Evolutionary conservation across 192 early-diverging fungal species (phyloP), one percentile per base, ranked within the genome.

Genomic region (Dimargaris verticillata): DNA sequence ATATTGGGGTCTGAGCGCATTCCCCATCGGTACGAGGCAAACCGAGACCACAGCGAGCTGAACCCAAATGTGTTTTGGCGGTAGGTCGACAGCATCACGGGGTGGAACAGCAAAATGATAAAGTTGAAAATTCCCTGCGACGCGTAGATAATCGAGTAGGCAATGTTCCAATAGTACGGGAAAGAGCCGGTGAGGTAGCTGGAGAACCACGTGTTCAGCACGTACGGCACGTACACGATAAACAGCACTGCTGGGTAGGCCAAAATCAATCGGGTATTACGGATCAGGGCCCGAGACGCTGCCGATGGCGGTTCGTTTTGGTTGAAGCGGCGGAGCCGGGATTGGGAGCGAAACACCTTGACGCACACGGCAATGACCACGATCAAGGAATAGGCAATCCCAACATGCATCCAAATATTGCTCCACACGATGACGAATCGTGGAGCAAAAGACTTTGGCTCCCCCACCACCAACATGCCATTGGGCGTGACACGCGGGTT

Each of bases 211-310:
- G 41, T 20, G 28, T 28, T 20, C 14, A 59, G 38, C 14, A 44
- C 41, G 43, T 41, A 59, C 13, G 57, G 57, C 38, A 59, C 42
- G 42, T 59, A 59, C 4, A 44, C 41, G n/a, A 59, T 44, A n/a
- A 59, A 44, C 33, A 44, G 18, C 33, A 44, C 42, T 11, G 42
- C 28, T 13, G 57, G 57, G 7, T 59, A 59, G 41, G 57, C 57
- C 38, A 59, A 42, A 59, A 59, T 59, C 41, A 59, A 33, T 9
- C 57, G 57, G 33, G 57, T 59, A 33, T 59, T 59, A n/a, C 57
- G 57, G 25, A 59, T 43, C 57, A 59, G 43, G 20, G 57, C 57
- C 38, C n/a, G 57, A 25, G 51, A 52, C 20, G 13, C 13, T n/a
- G 51, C 24, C 22, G 17, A 13, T 2, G 51, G 12, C 11, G 12